These are phyloP conservation scores for Brassica juncea DNA, from an alignment of 345 rosid genomes.

Conservation along the genomic window DNA sequence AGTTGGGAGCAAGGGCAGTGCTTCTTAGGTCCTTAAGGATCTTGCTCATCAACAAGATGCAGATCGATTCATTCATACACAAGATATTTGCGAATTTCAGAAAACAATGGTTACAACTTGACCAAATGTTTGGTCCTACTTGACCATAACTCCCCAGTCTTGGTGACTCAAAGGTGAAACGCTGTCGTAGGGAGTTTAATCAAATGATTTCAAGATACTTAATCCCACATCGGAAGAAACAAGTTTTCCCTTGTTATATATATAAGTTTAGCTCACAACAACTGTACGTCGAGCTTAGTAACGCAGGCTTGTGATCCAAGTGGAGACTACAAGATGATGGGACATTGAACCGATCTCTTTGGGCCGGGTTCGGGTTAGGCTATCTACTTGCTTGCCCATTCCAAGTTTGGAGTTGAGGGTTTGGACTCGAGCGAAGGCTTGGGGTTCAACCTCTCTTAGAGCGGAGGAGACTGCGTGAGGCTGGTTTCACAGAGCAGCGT, in stretches of 20 bases:
- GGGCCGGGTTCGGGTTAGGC: not conserved
- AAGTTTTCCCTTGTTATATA: not conserved
- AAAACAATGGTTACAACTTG: not conserved
- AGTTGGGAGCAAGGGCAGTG: not conserved
- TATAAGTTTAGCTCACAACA: not conserved
- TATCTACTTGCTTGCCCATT: conserved; percentile 20
- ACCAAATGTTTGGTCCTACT: too few species aligned
- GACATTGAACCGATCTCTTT: not conserved
- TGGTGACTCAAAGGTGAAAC: too few species aligned
- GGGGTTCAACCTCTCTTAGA: not conserved
- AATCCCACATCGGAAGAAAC: not conserved
- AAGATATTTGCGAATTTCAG: not conserved
- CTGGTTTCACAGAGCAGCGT: conserved; percentile 43
- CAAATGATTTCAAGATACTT: too few species aligned
- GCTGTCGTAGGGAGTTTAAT: too few species aligned
- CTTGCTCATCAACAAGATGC: not conserved
- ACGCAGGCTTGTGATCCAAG: not conserved
- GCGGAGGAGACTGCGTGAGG: conserved; percentile 44
- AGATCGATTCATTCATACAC: not conserved
- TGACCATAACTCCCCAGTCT: too few species aligned
- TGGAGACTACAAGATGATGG: not conserved
- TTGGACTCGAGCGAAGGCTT: conserved; percentile 27
- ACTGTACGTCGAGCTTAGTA: not conserved
- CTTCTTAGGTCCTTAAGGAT: not conserved
- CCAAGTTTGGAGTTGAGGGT: conserved; percentile 36